phyloP scores from a whole-genome alignment of 1,139 yeast genomes.

The Wickerhamiella pararugosa region DNA sequence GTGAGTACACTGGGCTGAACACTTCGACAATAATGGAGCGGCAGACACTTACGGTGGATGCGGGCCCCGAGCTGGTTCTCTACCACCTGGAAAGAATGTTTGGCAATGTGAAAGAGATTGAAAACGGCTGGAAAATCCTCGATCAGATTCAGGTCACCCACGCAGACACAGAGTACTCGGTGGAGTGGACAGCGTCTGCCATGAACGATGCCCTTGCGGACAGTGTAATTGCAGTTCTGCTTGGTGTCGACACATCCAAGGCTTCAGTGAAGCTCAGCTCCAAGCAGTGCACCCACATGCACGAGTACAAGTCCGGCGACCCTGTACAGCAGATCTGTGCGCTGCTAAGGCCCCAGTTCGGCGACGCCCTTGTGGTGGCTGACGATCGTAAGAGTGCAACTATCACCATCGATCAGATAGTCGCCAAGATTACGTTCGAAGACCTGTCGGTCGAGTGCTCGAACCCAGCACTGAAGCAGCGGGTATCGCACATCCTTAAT shows the following conservation, averaged over 20 bases:
- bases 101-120: constrained; percentile 59
- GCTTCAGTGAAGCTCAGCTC: constrained; percentile 84
- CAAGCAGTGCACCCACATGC: constrained; percentile 32
- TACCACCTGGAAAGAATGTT: constrained; percentile 96
- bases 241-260: constrained; percentile 88
- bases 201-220: constrained; percentile 92
- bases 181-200: constrained; percentile 86
- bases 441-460: constrained; percentile 59
- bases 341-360: constrained; percentile 73
- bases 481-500: constrained; percentile 66
- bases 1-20: constrained; percentile 76
- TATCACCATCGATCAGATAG: constrained; percentile 54
- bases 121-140: constrained; percentile 38
- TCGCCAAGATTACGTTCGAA: constrained; percentile 52
- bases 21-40: constrained; percentile 76
- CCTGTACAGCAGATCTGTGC: constrained; percentile 47
- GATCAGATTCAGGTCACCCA: constrained; percentile 28
- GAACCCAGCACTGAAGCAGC: constrained; percentile 61
- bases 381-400: constrained; percentile 35
- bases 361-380: constrained; percentile 44
- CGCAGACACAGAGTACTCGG: constrained; percentile 27
- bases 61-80: constrained; percentile 61
- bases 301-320: constrained; percentile 15
- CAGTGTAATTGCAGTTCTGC: constrained; percentile 73
- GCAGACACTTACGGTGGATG: constrained; percentile 63